A percentile compares a stretch with the other conserved stretches of the same genome.
Evolutionary conservation across 2,329 filamentous ascomycete species (phyloP).

Genomic region (Gliomastix tumulicola): DNA sequence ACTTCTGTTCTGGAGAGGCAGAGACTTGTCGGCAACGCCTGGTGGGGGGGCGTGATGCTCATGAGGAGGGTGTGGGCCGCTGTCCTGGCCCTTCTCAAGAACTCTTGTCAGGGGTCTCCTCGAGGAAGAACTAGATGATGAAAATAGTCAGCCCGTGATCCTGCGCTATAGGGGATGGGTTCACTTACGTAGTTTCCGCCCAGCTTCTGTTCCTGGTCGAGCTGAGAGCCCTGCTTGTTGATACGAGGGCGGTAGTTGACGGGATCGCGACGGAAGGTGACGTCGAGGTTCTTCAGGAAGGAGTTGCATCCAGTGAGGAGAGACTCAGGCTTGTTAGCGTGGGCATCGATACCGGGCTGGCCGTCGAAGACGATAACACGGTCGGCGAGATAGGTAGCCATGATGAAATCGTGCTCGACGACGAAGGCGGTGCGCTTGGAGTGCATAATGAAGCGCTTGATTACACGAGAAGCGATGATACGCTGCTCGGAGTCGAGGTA

Average conservation of each 20-base stretch:
- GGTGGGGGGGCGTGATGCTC: slow-evolving; percentile 20
- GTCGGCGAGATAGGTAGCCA: slow-evolving; percentile 73
- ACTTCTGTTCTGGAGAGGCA: slow-evolving; percentile 16
- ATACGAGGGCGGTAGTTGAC: slow-evolving; percentile 95
- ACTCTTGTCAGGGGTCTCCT: slow-evolving; percentile 56
- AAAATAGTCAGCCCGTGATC: slow-evolving; percentile 2
- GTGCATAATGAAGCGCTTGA: slow-evolving; percentile 99
- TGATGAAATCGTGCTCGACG: slow-evolving; percentile 99
- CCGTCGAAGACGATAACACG: slow-evolving; percentile 99
- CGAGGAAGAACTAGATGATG: slow-evolving; percentile 75
- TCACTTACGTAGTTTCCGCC: slow-evolving; percentile 78
- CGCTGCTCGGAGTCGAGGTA: slow-evolving; percentile 99
- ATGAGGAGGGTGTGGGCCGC: slow-evolving; percentile 20
- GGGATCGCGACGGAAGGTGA: slow-evolving; percentile 97
- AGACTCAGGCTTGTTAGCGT: slow-evolving; percentile 84
- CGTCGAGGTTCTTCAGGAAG: slow-evolving; percentile 93
- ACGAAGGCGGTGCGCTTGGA: slow-evolving; percentile 99
- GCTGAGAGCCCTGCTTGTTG: slow-evolving; percentile 93
- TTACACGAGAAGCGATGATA: slow-evolving; percentile 94
- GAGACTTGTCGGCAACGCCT: slow-evolving; percentile 39
- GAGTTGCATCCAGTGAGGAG: slow-evolving; percentile 92
- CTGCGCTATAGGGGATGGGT: slow-evolving; percentile 3
- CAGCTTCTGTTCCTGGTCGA: slow-evolving; percentile 96
- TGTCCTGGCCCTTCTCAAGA: slow-evolving; percentile 48
- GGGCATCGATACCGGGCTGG: slow-evolving; percentile 78